Conservation (phyloP, 768 basidiomycete species). For the Hygrocybe punicea region DNA sequence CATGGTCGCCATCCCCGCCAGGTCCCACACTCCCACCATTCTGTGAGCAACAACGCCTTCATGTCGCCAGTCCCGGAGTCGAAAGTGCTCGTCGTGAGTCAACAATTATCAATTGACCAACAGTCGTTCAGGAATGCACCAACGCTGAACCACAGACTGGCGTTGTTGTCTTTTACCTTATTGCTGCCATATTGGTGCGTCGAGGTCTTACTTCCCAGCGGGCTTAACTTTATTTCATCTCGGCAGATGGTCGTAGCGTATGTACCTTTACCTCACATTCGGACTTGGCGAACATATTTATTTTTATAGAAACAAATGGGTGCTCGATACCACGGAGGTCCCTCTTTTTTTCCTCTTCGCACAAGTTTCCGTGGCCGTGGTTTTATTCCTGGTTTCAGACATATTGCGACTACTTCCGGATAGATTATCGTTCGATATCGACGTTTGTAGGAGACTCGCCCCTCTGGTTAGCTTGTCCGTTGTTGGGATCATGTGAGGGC, state of each 20-base stretch:
- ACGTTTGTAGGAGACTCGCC: constrained; percentile 65
- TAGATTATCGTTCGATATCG: constrained; percentile 59
- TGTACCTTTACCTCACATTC: constrained; percentile 5
- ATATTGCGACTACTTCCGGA: constrained; percentile 62
- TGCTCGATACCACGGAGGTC: constrained; percentile 65
- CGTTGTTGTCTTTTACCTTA: constrained; percentile 81
- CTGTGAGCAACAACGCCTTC: too few relatives aligned
- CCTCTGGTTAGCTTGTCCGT: constrained; percentile 78
- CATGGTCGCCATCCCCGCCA: too few relatives aligned
- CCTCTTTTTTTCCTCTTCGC: constrained; percentile 86
- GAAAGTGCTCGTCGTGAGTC: constrained; percentile 13
- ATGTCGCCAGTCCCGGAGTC: constrained; percentile 11
- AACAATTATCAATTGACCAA: constrained; percentile 26
- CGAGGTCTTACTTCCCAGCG: not conserved
- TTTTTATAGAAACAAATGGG: constrained; percentile 79
- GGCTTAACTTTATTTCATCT: not conserved
- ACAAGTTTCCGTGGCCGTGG: constrained; percentile 76
- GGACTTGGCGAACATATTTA: constrained; percentile 4
- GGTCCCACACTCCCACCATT: too few relatives aligned
- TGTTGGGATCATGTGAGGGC: constrained; percentile 72
- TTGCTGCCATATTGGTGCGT: constrained; percentile 84
- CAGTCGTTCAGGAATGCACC: not conserved
- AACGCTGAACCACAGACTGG: constrained; percentile 45
- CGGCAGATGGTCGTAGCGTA: constrained; percentile 89
- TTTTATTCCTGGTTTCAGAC: constrained; percentile 68